Percentiles rank a stretch among this genome's conserved stretches.
Conservation (phyloP, 257 asterid genomes). For the Solanum virginianum region DNA sequence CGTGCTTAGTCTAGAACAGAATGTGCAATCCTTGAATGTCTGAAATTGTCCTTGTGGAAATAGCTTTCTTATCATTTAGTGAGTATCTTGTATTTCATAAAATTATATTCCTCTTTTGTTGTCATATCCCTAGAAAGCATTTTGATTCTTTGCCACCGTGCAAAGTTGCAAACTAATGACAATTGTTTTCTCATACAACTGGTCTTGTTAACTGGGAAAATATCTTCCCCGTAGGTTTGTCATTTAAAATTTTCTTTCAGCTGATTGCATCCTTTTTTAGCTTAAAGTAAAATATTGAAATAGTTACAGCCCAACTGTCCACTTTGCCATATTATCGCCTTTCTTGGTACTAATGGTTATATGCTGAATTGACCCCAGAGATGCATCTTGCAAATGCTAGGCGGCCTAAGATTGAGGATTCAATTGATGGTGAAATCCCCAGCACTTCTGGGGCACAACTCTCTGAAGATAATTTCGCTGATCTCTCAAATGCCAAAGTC, state of each 20-base stretch:
- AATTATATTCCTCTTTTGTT: not conserved
- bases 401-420: conserved; percentile 52
- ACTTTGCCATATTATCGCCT: not conserved
- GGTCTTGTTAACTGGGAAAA: not conserved
- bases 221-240: not conserved
- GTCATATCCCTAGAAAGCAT: not conserved
- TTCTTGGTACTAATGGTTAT: not conserved
- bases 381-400: conserved; percentile 74
- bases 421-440: conserved; percentile 58
- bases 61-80: not conserved
- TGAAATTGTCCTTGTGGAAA: not conserved
- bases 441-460: conserved; percentile 74
- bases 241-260: not conserved
- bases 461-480: conserved; percentile 33
- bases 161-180: not conserved
- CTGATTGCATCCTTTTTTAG: not conserved
- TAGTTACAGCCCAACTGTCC: not conserved
- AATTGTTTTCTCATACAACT: not conserved
- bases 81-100: not conserved
- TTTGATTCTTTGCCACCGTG: not conserved
- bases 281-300: not conserved
- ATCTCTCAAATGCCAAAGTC: conserved; percentile 30
- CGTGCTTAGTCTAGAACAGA: not conserved
- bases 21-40: not conserved
- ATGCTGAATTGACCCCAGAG: conserved; percentile 35